phyloP scores from a whole-genome alignment of 257 asterid genomes.

The Thymus mandschuricus region DNA sequence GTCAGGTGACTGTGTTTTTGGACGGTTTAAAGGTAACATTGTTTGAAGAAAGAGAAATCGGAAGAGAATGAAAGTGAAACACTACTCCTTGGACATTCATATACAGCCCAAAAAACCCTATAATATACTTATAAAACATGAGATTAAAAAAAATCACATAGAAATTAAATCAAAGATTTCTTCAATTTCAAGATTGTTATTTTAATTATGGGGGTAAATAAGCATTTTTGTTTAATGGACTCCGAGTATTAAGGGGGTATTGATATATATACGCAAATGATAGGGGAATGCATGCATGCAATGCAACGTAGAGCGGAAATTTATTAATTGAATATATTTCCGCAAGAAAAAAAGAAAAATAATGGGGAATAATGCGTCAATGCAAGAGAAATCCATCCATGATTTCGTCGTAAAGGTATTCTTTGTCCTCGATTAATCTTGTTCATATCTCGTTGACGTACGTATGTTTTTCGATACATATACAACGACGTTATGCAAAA shows the following conservation, averaged over 20 bases:
- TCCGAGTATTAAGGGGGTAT: neutral
- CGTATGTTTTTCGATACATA: too few species aligned
- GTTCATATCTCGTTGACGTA: too few species aligned
- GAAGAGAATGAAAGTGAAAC: too few species aligned
- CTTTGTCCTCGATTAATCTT: neutral
- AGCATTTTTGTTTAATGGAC: neutral
- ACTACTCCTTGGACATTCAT: too few species aligned
- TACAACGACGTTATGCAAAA: too few species aligned
- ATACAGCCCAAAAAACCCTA: too few species aligned
- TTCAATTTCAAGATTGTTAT: neutral
- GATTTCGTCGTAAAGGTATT: slow-evolving; percentile 77
- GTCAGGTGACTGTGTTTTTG: too few species aligned
- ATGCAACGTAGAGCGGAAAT: neutral
- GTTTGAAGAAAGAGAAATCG: too few species aligned
- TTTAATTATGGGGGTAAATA: neutral
- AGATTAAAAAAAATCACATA: too few species aligned
- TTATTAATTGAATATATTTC: neutral
- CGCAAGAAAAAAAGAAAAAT: neutral
- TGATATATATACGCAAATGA: neutral
- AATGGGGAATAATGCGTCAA: slow-evolving; percentile 62
- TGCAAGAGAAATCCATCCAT: slow-evolving; percentile 67
- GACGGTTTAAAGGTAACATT: too few species aligned
- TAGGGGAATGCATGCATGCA: too few species aligned
- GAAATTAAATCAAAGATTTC: neutral
- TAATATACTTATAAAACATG: too few species aligned